Conservation (phyloP, 1,284 basidiomycete species). For the Moesziomyces sp. region DNA sequence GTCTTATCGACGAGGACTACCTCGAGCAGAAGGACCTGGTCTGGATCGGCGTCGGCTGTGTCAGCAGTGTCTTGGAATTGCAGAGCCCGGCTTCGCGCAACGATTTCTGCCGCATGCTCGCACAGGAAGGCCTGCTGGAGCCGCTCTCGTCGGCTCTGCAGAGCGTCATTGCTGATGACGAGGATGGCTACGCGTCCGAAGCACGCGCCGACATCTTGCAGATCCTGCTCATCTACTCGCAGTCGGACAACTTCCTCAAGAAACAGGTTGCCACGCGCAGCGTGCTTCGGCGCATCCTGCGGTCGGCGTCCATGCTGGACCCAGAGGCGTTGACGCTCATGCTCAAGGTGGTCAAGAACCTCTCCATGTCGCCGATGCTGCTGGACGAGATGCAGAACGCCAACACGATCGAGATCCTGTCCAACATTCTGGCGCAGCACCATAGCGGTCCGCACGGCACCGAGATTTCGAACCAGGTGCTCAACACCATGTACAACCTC, state of each 20-base stretch:
- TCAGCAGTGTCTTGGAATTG: conserved; percentile 92
- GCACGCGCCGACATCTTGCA: conserved; percentile 89
- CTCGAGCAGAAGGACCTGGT: conserved; percentile 86
- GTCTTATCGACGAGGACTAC: conserved; percentile 96
- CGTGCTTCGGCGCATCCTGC: conserved; percentile 82
- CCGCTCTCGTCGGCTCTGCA: conserved; percentile 89
- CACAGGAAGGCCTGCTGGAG: conserved; percentile 90
- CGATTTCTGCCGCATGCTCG: conserved; percentile 98
- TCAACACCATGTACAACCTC: conserved; percentile 64
- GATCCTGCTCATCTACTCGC: conserved; percentile 90
- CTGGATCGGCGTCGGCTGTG: conserved; percentile 90
- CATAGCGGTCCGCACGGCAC: conserved; percentile 82
- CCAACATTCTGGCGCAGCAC: conserved; percentile 83
- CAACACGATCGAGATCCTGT: conserved; percentile 90
- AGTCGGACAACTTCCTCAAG: conserved; percentile 89
- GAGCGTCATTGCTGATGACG: conserved; percentile 82
- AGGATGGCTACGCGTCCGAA: conserved; percentile 72
- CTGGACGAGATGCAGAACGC: conserved; percentile 95
- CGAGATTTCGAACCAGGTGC: conserved; percentile 69
- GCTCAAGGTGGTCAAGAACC: conserved; percentile 93
- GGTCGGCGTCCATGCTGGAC: conserved; percentile 68
- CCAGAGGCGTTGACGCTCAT: conserved; percentile 85
- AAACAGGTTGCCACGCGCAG: conserved; percentile 89
- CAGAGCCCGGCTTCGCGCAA: conserved; percentile 92
- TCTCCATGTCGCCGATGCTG: conserved; percentile 84